Base-by-base conservation (phyloP, 306 rosid species). In the Trichosanthes truncata region DNA sequence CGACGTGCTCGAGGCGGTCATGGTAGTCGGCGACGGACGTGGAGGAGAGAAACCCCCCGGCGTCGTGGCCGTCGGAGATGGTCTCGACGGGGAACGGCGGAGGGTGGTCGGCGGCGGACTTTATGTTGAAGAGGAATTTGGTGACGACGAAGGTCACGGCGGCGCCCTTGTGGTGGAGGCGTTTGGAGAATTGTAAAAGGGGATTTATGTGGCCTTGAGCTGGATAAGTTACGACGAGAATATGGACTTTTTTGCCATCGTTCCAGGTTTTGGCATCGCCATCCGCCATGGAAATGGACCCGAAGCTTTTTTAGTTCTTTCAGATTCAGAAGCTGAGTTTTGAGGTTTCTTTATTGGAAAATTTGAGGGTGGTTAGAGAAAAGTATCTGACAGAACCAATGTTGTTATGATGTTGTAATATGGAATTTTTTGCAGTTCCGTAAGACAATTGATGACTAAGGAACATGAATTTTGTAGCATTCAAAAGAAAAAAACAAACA, bases 141-240 rank as follows among this genome's bases (percentile, higher is more conserved):
- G 78, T 13, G 49, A 80, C 46, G 74, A 62, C 73, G 26, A 83
- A 14, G 29, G 86, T 83, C 21, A 76, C 65, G 63, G 77, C 78
- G 31, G 72, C 20, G 13, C 83, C 86, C 20, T 83, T 83, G 25
- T 71, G 72, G 18, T 71, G 74, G 20, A 83, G 68, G 43, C 86
- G 83, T 33, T 77, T 83, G 20, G 86, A 80, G 80, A 83, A 67
- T 46, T 83, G 86, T 62, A 80, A 72, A 74, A 83, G 60, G 57
- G 86, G 86, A 52, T 83, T 83, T 67, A 83, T 57, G 65, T 80
- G 86, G 59, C 86, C 82, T 45, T 71, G 82, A 29, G 56, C 68
- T 52, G 63, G 79, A 36, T 63, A 55, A 4, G 76, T 35, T 9
- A 67, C 60, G 0, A 45, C 61, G 17, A 74, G 43, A 9, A 74